Evolutionary conservation across 2,329 filamentous ascomycete species (phyloP).

Genomic region (Hymenotorrendiella dingleyae): DNA sequence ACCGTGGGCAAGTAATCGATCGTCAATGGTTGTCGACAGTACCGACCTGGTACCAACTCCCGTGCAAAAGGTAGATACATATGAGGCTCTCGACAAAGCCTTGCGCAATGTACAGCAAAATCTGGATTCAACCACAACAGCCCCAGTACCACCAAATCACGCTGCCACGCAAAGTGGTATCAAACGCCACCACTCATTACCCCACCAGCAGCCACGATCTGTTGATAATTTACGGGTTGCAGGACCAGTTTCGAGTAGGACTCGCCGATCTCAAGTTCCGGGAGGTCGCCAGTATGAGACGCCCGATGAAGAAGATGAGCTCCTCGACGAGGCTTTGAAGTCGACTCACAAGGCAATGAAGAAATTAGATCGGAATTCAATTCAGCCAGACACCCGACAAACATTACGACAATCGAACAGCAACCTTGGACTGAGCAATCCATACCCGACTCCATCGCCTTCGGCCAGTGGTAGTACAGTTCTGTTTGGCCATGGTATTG

Average conservation of each 20-base stretch:
- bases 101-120: conserved; percentile 48
- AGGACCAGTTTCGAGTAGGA: conserved; percentile 69
- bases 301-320: conserved; percentile 92
- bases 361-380: conserved; percentile 50
- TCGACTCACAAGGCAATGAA: conserved; percentile 71
- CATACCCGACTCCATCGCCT: conserved; percentile 63
- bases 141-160: conserved; percentile 48
- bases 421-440: conserved; percentile 54
- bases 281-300: conserved; percentile 85
- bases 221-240: conserved; percentile 54
- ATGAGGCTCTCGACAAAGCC: conserved; percentile 56
- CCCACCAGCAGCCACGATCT: conserved; percentile 47
- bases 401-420: conserved; percentile 57
- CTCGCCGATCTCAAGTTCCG: conserved; percentile 68
- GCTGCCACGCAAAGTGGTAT: conserved; percentile 44
- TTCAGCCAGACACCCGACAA: conserved; percentile 37
- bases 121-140: conserved; percentile 36
- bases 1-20: conserved; percentile 81
- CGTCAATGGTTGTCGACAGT: conserved; percentile 70
- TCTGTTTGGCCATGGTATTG: conserved; percentile 57
- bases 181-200: conserved; percentile 61
- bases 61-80: conserved; percentile 47
- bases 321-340: conserved; percentile 81
- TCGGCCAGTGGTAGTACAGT: conserved; percentile 78
- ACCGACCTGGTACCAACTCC: conserved; percentile 38